Conservation (phyloP, 306 rosid genomes). For the Dryas octopetala region DNA sequence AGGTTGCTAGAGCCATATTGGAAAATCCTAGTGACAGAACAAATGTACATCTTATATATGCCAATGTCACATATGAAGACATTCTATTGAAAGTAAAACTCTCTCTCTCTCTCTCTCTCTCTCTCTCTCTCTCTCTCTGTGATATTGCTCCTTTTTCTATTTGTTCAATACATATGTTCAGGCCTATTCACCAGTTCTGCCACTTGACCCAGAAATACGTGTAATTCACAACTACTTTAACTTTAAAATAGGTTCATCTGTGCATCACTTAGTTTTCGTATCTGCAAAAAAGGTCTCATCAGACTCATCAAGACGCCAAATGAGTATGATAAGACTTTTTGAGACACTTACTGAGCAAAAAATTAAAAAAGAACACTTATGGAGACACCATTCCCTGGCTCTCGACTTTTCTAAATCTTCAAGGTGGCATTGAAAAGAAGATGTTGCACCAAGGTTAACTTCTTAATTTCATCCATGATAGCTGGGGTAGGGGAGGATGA, state of each 20-base stretch:
- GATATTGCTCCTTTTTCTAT: neutral
- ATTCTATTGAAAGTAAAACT: constrained; percentile 34
- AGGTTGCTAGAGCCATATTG: constrained; percentile 66
- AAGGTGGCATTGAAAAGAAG: neutral
- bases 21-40: constrained; percentile 71
- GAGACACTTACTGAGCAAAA: neutral
- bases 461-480: neutral
- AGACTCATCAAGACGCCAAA: too few relatives aligned
- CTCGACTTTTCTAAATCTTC: too few relatives aligned
- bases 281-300: neutral
- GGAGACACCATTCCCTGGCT: neutral
- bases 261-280: neutral
- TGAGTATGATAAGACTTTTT: neutral
- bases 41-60: constrained; percentile 55
- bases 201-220: neutral
- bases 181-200: neutral
- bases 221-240: neutral
- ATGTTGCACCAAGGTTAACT: neutral
- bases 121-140: neutral
- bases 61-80: constrained; percentile 66
- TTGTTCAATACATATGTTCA: neutral
- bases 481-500: neutral
- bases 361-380: too few relatives aligned
- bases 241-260: neutral
- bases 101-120: neutral